Evolutionary conservation across 208 protist genomes (phyloP).

Genomic region (Leishmania braziliensis): DNA sequence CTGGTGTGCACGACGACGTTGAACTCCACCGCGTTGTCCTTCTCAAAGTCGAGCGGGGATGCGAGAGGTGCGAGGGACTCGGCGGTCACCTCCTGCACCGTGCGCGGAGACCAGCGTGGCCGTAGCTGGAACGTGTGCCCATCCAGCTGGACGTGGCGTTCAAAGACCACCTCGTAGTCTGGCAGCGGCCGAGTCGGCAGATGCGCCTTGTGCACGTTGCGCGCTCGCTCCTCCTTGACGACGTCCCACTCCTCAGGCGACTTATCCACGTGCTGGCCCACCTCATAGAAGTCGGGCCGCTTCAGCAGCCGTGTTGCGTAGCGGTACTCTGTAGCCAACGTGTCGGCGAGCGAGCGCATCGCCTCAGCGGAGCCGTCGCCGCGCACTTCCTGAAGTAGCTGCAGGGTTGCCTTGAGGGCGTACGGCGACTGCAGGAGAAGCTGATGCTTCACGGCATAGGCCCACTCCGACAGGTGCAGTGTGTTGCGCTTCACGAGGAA

Average conservation of each 20-base stretch:
- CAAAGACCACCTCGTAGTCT: conserved; percentile 86
- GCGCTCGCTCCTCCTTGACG: conserved; percentile 54
- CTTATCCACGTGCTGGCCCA: conserved; percentile 79
- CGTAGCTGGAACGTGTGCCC: conserved; percentile 83
- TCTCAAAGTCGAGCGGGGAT: conserved; percentile 62
- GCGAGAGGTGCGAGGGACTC: conserved; percentile 38
- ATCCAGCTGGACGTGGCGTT: conserved; percentile 76
- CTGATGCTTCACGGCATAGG: conserved; percentile 90
- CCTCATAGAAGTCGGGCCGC: conserved; percentile 80
- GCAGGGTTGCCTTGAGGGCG: conserved; percentile 77
- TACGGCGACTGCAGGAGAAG: conserved; percentile 87
- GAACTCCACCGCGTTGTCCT: conserved; percentile 63
- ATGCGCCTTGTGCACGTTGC: conserved; percentile 71
- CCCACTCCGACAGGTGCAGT: conserved; percentile 89
- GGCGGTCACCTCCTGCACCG: conserved; percentile 66
- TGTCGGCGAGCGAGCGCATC: conserved; percentile 67
- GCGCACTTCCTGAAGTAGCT: conserved; percentile 81
- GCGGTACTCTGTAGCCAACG: conserved; percentile 74
- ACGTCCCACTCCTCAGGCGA: conserved; percentile 66
- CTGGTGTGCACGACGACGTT: conserved; percentile 48
- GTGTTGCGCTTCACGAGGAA: conserved; percentile 82
- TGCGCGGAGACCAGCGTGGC: conserved; percentile 84
- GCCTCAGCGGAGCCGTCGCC: conserved; percentile 71
- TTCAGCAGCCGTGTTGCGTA: conserved; percentile 66
- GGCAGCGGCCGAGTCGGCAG: conserved; percentile 65